Evolutionary conservation across 257 asterid species (phyloP).

Genomic region (Lantana camara): DNA sequence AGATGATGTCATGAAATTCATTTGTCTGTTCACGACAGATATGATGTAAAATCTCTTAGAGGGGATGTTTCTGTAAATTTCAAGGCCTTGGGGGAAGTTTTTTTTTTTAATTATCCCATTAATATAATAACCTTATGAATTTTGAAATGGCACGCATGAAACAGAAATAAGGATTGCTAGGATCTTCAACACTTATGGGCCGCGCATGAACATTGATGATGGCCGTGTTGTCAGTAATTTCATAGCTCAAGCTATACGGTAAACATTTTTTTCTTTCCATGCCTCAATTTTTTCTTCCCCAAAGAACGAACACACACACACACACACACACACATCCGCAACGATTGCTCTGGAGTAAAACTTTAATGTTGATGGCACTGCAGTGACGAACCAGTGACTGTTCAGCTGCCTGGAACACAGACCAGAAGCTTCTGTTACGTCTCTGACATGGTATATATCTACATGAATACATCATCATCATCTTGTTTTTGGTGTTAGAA

Average conservation of each 20-base stretch:
- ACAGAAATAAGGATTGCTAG: slow-evolving; percentile 96
- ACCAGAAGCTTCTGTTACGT: slow-evolving; percentile 73
- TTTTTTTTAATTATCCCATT: no score
- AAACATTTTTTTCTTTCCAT: slow-evolving; percentile 19
- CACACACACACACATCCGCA: no score
- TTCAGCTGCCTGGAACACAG: slow-evolving; percentile 93
- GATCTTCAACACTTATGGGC: slow-evolving; percentile 96
- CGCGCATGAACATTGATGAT: slow-evolving; percentile 95
- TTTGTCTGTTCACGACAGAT: no score
- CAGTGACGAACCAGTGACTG: slow-evolving; percentile 86
- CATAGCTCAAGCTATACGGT: slow-evolving; percentile 95
- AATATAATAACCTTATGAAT: no score
- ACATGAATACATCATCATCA: not conserved
- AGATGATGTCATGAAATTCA: no score
- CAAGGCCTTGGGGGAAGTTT: no score
- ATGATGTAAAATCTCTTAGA: no score
- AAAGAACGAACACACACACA: no score
- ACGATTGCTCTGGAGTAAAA: not conserved
- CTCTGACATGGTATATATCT: slow-evolving; percentile 49
- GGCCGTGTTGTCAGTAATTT: slow-evolving; percentile 97
- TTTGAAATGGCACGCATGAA: not conserved
- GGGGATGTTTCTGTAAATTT: no score
- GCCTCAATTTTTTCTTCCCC: not conserved
- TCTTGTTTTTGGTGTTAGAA: not conserved
- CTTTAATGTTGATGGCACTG: slow-evolving; percentile 13